Evolutionary conservation across 352 stramenopile species (phyloP), one percentile per base, ranked within the genome.

Genomic region (Phytopythium delawarense): DNA sequence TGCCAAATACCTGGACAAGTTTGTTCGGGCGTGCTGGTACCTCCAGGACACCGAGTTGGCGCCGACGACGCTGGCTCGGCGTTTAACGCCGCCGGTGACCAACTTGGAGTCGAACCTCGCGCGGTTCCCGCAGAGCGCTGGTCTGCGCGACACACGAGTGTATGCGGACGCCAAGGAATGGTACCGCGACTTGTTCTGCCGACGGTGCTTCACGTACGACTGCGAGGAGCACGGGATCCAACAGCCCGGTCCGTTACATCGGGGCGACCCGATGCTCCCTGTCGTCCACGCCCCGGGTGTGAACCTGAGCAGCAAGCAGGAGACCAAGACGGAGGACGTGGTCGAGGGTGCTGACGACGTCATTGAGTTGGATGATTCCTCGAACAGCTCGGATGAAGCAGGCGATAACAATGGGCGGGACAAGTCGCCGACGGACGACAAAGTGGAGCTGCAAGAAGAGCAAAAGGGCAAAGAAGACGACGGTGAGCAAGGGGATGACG

Each of bases 151-250:
- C 32, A 64, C 56, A 9, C 70, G 64, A 20, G 66, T 67, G 0
- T 91, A 94, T 44, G 73, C 78, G 45, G 65, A 81, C 12, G 50
- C 89, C 18, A 79, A 84, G 46, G 87, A 96, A 63, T 88, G 77
- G 58, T 94, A 93, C 70, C 79, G 85, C 0, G 78, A 92, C 59
- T 57, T 98, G 4, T 96, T 97, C 62, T 98, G 93, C 64, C 75
- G 88, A 4, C 76, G 86, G 3, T 98, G 93, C 69, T 97, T 89
- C 63, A 79, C 65, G 0, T 98, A 97, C 72, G 89, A 97, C 67
- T 98, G 93, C 59, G 76, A 84, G 50, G 67, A 96, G 39, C 93
- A 98, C 65, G 90, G 90, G 1, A 94, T 89, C 48, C 61, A 89
- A 54, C 76, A 89, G 44, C 81, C 84, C 4, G 71, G 72, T 25